These are phyloP conservation scores for Iris macrosiphon DNA, from an alignment of 106 monocot genomes.

Conservation along the genomic window DNA sequence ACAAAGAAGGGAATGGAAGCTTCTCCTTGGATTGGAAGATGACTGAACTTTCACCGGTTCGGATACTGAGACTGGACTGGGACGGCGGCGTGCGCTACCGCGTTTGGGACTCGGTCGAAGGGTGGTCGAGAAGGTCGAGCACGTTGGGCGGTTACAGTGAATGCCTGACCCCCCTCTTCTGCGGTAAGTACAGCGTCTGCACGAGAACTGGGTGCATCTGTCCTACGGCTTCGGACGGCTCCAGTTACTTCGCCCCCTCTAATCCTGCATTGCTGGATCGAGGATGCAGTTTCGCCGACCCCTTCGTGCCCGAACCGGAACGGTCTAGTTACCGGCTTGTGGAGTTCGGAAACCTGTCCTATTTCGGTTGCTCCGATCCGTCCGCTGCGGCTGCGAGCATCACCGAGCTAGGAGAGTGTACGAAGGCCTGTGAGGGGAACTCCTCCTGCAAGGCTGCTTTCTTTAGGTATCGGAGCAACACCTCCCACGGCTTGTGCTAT, in stretches of 20 bases:
- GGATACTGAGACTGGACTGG: conserved; percentile 3
- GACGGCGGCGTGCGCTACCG: conserved; percentile 4
- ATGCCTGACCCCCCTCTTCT: conserved; percentile 11
- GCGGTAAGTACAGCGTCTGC: conserved; percentile 45
- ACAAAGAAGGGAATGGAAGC: not conserved
- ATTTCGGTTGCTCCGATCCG: conserved; percentile 26
- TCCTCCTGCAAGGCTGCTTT: conserved; percentile 31
- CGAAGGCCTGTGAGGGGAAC: conserved; percentile 28
- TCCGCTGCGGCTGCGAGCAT: not conserved
- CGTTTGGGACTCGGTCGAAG: not conserved
- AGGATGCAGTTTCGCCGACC: conserved; percentile 23
- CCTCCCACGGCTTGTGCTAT: conserved; percentile 29
- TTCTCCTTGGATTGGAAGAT: not conserved
- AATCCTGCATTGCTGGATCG: conserved; percentile 6
- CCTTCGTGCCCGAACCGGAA: conserved; percentile 11
- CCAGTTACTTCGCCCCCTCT: conserved; percentile 10
- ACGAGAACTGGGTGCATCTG: conserved; percentile 32
- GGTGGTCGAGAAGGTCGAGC: not conserved
- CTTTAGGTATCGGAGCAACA: conserved; percentile 22
- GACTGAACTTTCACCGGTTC: not conserved
- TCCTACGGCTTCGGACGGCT: conserved; percentile 15
- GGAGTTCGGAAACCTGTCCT: conserved; percentile 19
- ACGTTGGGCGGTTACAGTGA: not conserved
- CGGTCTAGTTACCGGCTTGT: conserved; percentile 16
- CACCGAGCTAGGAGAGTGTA: conserved; percentile 24